Percentiles rank a stretch among this genome's conserved stretches.
These are phyloP conservation scores for Paracoccidioides lutzii DNA, from an alignment of 2,329 filamentous ascomycete species.

Conservation along the genomic window DNA sequence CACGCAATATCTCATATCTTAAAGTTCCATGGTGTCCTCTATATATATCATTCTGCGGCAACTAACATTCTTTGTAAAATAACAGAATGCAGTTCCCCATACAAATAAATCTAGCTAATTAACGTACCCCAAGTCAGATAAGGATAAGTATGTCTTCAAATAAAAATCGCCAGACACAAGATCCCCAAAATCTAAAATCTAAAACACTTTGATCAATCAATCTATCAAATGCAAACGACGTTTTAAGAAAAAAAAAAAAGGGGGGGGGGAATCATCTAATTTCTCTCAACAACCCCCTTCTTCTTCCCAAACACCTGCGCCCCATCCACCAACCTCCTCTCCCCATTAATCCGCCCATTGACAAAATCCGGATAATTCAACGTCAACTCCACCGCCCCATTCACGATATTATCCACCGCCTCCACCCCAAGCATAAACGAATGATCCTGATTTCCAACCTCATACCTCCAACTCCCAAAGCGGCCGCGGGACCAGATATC, in stretches of 20 bases:
- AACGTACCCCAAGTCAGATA: no score
- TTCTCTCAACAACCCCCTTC: not conserved
- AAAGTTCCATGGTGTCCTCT: no score
- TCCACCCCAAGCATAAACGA: conserved; percentile 96
- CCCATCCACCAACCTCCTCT: conserved; percentile 46
- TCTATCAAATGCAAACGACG: no score
- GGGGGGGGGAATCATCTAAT: not conserved
- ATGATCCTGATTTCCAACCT: conserved; percentile 94
- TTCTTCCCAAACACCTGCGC: conserved; percentile 8
- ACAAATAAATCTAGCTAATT: no score
- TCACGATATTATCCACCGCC: conserved; percentile 80
- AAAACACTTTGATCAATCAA: not conserved
- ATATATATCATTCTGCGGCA: no score
- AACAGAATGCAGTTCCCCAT: no score
- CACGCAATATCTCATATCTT: no score
- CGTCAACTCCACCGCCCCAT: conserved; percentile 78
- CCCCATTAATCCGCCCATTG: conserved; percentile 55
- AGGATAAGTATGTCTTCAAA: no score
- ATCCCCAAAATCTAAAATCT: no score
- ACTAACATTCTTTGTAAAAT: no score
- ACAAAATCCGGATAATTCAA: conserved; percentile 96
- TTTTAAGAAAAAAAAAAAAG: not conserved
- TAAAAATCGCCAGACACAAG: no score
- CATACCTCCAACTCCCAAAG: conserved; percentile 97
- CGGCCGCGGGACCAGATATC: conserved; percentile 92